Conservation (phyloP, 2,329 filamentous ascomycete genomes). For the Cladosporium sp. region DNA sequence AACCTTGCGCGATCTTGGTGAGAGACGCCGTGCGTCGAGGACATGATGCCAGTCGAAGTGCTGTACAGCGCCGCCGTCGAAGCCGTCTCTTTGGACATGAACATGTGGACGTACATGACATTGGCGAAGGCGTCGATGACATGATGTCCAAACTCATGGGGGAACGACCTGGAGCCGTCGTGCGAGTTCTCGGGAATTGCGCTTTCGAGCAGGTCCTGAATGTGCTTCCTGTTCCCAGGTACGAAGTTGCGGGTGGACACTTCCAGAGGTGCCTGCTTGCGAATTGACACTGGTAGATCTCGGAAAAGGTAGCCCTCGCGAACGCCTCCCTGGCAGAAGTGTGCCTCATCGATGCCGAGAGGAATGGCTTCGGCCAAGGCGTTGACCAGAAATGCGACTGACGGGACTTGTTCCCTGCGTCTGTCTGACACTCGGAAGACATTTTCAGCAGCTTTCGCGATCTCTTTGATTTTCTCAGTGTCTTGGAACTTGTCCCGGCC, state of each 20-base stretch:
- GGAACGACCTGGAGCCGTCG: constrained; percentile 37
- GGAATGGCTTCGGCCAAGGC: constrained; percentile 68
- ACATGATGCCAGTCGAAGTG: constrained; percentile 62
- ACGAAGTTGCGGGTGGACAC: constrained; percentile 51
- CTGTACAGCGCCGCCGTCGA: constrained; percentile 64
- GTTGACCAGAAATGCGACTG: constrained; percentile 71
- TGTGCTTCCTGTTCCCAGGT: constrained; percentile 3
- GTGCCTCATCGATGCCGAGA: constrained; percentile 59
- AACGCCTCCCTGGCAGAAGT: constrained; percentile 83
- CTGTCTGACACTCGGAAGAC: constrained; percentile 73
- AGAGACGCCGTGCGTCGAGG: constrained; percentile 63
- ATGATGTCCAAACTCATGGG: constrained; percentile 12
- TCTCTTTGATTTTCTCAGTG: constrained; percentile 40
- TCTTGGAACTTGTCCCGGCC: constrained; percentile 55
- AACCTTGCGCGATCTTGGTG: constrained; percentile 66
- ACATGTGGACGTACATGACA: constrained; percentile 46
- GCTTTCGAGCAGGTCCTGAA: constrained; percentile 29
- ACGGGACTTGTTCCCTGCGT: constrained; percentile 72
- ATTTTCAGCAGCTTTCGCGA: constrained; percentile 32
- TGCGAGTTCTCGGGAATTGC: constrained; percentile 38
- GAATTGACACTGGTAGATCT: constrained; percentile 44
- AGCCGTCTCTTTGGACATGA: constrained; percentile 40
- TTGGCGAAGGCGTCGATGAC: constrained; percentile 54
- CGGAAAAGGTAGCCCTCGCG: constrained; percentile 76
- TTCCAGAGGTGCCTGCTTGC: constrained; percentile 59